Conservation (phyloP, 208 protist genomes). For the Blechomonas ayalai region DNA sequence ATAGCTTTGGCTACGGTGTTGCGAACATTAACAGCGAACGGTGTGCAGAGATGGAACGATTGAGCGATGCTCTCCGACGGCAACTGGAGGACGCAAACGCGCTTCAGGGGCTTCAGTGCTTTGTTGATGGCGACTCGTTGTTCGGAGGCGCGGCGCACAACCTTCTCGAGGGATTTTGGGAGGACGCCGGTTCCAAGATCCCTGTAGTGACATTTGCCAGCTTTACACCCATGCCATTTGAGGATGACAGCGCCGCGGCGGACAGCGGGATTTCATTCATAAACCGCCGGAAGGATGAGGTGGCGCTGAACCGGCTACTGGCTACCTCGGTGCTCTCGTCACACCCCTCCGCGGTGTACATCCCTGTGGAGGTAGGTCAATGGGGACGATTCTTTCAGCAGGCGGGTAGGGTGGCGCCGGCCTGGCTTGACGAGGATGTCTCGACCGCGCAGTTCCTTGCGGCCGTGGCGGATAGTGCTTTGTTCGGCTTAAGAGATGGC, state of each 20-base stretch:
- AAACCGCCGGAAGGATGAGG: constrained; percentile 45
- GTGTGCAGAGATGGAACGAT: constrained; percentile 11
- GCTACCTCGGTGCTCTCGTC: constrained; percentile 47
- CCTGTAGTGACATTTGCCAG: constrained; percentile 31
- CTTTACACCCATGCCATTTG: constrained; percentile 41
- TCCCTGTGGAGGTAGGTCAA: constrained; percentile 48
- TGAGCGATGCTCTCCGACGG: constrained; percentile 34
- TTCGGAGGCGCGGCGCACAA: constrained; percentile 69
- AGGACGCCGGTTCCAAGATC: constrained; percentile 55
- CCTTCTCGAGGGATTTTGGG: constrained; percentile 55
- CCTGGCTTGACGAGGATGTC: constrained; percentile 60
- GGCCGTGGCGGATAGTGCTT: constrained; percentile 48
- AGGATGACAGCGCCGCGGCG: constrained; percentile 11
- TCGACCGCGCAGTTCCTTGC: constrained; percentile 77
- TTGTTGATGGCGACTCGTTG: constrained; percentile 65
- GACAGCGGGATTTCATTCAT: constrained; percentile 31
- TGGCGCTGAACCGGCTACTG: constrained; percentile 60
- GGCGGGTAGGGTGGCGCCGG: not conserved
- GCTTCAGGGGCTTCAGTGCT: constrained; percentile 68
- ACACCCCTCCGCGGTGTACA: constrained; percentile 42
- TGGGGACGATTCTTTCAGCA: constrained; percentile 46
- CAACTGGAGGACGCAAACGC: constrained; percentile 59
- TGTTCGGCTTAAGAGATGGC: constrained; percentile 69
- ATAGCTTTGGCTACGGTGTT: constrained; percentile 73
- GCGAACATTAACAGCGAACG: constrained; percentile 15